phyloP scores from a whole-genome alignment of 164 flowering plant species.

The Cinnamomum chago region DNA sequence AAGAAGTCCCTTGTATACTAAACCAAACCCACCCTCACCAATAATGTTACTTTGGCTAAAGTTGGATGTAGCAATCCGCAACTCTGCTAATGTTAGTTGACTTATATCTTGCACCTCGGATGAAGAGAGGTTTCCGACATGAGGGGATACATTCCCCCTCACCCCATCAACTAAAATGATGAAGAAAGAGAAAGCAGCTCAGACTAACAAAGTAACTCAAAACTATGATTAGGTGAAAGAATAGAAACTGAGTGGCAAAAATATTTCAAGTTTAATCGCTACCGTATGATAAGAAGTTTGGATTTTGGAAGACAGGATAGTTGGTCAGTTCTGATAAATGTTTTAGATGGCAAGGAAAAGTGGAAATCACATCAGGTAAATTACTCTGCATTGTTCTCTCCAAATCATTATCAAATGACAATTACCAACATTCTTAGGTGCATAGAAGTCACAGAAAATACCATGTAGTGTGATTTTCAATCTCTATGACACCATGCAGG shows the following conservation, averaged over 20 bases:
- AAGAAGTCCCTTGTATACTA: slow-evolving; percentile 45
- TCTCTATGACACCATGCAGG: not conserved
- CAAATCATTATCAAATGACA: not conserved
- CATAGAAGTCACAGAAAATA: not conserved
- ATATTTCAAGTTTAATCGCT: not conserved
- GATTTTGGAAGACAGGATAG: not conserved
- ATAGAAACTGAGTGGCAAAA: not conserved
- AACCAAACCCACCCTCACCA: slow-evolving; percentile 49
- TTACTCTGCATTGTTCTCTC: not conserved
- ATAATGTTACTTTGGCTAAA: slow-evolving; percentile 39
- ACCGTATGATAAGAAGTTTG: not conserved
- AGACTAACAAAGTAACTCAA: not conserved
- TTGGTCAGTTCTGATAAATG: not conserved
- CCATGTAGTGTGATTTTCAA: not conserved
- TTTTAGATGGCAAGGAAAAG: no score
- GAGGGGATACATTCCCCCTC: slow-evolving; percentile 22
- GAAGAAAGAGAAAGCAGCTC: not conserved
- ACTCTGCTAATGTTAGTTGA: slow-evolving; percentile 28
- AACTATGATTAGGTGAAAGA: not conserved
- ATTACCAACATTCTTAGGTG: not conserved
- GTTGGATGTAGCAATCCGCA: slow-evolving; percentile 40
- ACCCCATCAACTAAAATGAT: slow-evolving; percentile 21
- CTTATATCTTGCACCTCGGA: slow-evolving; percentile 16
- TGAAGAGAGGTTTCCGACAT: slow-evolving; percentile 17
- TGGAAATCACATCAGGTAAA: not conserved